These are phyloP conservation scores for Neonectria faginata DNA, from an alignment of 2,329 filamentous ascomycete genomes.

Conservation along the genomic window DNA sequence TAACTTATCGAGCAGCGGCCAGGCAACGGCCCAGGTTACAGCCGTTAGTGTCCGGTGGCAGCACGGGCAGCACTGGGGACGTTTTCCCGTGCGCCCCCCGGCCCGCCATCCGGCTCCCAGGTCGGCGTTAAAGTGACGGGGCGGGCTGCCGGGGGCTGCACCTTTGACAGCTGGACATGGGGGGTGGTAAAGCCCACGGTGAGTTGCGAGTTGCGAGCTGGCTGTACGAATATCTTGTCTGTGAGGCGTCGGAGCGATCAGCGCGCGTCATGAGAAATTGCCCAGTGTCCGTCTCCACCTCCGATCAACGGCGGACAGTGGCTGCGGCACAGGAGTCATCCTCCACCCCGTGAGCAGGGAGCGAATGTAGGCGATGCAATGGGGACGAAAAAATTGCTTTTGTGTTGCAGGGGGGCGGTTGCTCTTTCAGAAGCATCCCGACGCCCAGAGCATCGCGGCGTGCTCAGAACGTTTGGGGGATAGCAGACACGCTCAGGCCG, in stretches of 20 bases:
- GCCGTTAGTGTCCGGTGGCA: constrained; percentile 44
- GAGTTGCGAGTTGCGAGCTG: background rate
- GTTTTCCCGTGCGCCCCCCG: background rate
- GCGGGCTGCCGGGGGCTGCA: constrained; percentile 24
- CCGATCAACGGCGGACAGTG: constrained; percentile 28
- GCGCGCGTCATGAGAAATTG: constrained; percentile 35
- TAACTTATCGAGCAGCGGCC: background rate
- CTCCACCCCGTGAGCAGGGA: constrained; percentile 14
- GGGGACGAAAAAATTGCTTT: constrained; percentile 39
- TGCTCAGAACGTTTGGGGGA: constrained; percentile 2
- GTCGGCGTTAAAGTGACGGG: constrained; percentile 30
- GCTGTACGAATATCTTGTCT: background rate
- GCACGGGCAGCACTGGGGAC: constrained; percentile 22
- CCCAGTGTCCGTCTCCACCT: constrained; percentile 33
- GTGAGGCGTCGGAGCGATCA: constrained; percentile 30
- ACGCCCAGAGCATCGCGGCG: constrained; percentile 10
- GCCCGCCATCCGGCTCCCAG: constrained; percentile 25
- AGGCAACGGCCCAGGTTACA: background rate
- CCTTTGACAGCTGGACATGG: constrained; percentile 40
- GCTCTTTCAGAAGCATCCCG: constrained; percentile 35
- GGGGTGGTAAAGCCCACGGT: constrained; percentile 10
- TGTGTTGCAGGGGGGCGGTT: constrained; percentile 27
- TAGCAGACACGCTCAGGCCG: constrained; percentile 32
- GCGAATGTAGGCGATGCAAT: constrained; percentile 37
- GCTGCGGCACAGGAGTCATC: constrained; percentile 18